Base-by-base conservation (phyloP, 495 filamentous ascomycete species). In the Tetracladium setigerum region DNA sequence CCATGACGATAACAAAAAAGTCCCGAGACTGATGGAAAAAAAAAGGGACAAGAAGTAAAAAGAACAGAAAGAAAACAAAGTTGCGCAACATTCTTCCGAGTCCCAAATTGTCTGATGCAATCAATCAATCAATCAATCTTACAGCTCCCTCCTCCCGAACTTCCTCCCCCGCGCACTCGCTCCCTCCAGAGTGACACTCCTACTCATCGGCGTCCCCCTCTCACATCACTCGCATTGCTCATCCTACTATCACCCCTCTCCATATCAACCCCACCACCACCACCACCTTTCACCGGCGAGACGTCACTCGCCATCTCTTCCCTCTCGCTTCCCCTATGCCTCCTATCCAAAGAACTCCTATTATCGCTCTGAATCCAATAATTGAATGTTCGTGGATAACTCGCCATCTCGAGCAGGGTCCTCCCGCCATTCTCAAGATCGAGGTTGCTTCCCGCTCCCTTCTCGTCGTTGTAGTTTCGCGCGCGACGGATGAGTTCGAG, bases 401-500 rank as follows among this genome's bases (percentile, higher is more conserved):
- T 7, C 15, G 42, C 46, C 7, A 36, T 35, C 22, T 50, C 50
- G 10, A 58, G 30, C 13, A 51, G 14, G 9, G 10, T 14, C 16
- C 50, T 46, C 8, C 37, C 46, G 9, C 47, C 47, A 41, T 44
- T 38, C 10, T 54, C 55, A 5, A 32, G 2, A n/a, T 54, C 50
- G 1, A 59, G 24, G 24, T 54, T 59, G 4, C 38, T 33, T 5
- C 57, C 57, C 7, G 30, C 38, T 5, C 74, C 59, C 9, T 64
- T 57, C 15, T 72, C 70, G 18, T 72, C 63, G 17, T 67, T 64
- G 7, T 67, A 67, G 18, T 65, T 54, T 36, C 66, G 58, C 1
- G 70, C 66, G 16, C 71, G 64, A 1, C 63, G 59, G 27, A 86
- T 79, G 41, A 77, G 71, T 8, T 74, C 69, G 35, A 78, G 59